Evolutionary conservation across 306 rosid genomes (phyloP), one percentile per base, ranked within the genome.

Genomic region (Amphicarpaea edgeworthii): DNA sequence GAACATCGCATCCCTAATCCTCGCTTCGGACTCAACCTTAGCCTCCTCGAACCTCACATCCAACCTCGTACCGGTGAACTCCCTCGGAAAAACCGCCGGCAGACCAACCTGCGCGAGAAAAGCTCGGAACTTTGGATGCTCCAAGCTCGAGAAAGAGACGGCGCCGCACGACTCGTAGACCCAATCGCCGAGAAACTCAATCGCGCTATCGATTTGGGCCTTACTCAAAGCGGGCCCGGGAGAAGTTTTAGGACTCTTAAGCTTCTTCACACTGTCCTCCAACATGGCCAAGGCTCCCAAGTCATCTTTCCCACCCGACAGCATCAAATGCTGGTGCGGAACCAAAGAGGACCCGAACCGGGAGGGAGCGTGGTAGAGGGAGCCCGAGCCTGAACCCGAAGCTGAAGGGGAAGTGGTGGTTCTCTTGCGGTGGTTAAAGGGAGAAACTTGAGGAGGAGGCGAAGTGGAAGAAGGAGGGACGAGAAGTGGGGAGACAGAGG

Each of bases 211-310:
- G 37, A 87, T 83, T 77, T 88, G 98, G 10, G 63, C 50, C 83
- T 90, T 92, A 67, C 83, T 83, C 34, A 94, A 88, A 38, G 84
- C 76, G 38, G 89, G 88, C 20, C 97, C 93, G 1, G 93, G 96
- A 4, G 96, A 91, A 10, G 97, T 86, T 57, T 94, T 91, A 1
- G 98, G 98, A 79, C 98, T 94, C 82, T 91, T 94, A 3, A 94
- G 85, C 91, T 88, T 94, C 91, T 94, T 94, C 77, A 94, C 97
- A 75, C 97, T 94, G 61, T 91, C 97, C 58, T 91, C 96, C 83
- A 94, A 72, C 98, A 94, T 90, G 70, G 98, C 98, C 81, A 91
- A 76, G 28, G 98, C 90, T 6, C 91, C 97, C 81, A 90, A 84
- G 67, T 94, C 98, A 34, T 94, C 98, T 72, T 90, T 94, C 45